phyloP scores from a whole-genome alignment of 176 grass and related monocot genomes.

The Pontederia crassipes region DNA sequence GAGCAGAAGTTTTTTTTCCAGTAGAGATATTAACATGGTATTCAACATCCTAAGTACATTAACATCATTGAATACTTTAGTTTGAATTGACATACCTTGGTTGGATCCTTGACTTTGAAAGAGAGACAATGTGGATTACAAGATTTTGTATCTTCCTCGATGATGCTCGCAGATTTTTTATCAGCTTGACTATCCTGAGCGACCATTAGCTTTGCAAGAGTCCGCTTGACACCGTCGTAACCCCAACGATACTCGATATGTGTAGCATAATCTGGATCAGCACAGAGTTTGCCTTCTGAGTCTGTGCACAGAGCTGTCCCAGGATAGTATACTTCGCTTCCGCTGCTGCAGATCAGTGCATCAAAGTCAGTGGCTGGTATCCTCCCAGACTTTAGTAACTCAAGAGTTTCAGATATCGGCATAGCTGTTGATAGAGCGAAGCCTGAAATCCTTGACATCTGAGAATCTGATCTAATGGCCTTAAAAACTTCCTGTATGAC shows the following conservation, averaged over 20 bases:
- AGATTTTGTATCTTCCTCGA: slow-evolving; percentile 53
- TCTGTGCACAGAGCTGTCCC: slow-evolving; percentile 53
- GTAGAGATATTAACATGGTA: background rate
- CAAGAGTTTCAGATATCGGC: slow-evolving; percentile 52
- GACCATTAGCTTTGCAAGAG: slow-evolving; percentile 56
- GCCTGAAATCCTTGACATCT: slow-evolving; percentile 88
- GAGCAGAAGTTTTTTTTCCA: background rate
- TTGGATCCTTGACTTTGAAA: slow-evolving; percentile 64
- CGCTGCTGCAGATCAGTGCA: slow-evolving; percentile 73
- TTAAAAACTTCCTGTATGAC: slow-evolving; percentile 78
- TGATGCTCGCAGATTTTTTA: slow-evolving; percentile 14
- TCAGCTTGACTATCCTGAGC: slow-evolving; percentile 8
- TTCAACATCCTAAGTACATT: background rate
- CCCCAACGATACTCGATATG: slow-evolving; percentile 90
- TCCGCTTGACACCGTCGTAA: slow-evolving; percentile 55
- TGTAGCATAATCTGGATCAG: slow-evolving; percentile 75
- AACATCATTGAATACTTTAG: too few species aligned
- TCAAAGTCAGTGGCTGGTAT: slow-evolving; percentile 71
- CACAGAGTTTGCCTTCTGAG: slow-evolving; percentile 61
- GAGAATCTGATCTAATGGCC: slow-evolving; percentile 69
- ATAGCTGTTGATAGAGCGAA: slow-evolving; percentile 85
- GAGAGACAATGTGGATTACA: slow-evolving; percentile 72
- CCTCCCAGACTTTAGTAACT: slow-evolving; percentile 54
- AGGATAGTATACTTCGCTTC: slow-evolving; percentile 91
- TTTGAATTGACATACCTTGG: slow-evolving; percentile 29